These are phyloP conservation scores for Moesziomyces antarcticus DNA, from an alignment of 1,284 basidiomycete genomes.

Conservation along the genomic window DNA sequence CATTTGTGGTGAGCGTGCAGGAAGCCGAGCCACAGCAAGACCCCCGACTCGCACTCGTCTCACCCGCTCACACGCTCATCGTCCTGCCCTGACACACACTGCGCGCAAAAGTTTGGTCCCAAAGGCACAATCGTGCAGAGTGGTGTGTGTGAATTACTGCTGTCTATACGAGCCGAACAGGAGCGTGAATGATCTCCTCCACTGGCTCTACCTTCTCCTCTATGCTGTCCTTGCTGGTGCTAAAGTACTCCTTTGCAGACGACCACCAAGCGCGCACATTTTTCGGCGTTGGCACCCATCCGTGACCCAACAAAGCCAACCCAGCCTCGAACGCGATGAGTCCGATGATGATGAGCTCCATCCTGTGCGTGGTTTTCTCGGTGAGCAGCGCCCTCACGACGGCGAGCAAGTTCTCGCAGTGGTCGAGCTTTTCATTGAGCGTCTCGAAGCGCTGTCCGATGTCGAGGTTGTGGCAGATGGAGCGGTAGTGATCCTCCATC, in stretches of 20 bases:
- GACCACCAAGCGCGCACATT: slow-evolving; percentile 22
- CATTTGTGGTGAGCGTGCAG: slow-evolving; percentile 25
- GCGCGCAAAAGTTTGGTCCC: too few relatives aligned
- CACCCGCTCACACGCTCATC: background rate
- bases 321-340: slow-evolving; percentile 61
- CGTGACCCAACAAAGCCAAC: slow-evolving; percentile 55
- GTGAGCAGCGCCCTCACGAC: slow-evolving; percentile 64
- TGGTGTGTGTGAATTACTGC: background rate
- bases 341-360: slow-evolving; percentile 65
- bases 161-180: background rate
- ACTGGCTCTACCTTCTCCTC: background rate
- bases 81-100: background rate
- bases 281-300: slow-evolving; percentile 53
- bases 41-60: background rate
- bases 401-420: slow-evolving; percentile 62
- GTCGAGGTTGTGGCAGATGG: slow-evolving; percentile 61
- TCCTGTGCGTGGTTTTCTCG: slow-evolving; percentile 61
- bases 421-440: slow-evolving; percentile 65
- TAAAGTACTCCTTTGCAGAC: slow-evolving; percentile 7
- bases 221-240: background rate
- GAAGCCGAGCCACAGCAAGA: slow-evolving; percentile 4
- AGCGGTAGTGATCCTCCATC: slow-evolving; percentile 63
- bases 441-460: slow-evolving; percentile 60
- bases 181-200: background rate
- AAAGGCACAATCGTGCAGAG: background rate